These are phyloP conservation scores for Sodiomyces alkalinus DNA, from an alignment of 2,329 filamentous ascomycete species.

Conservation along the genomic window DNA sequence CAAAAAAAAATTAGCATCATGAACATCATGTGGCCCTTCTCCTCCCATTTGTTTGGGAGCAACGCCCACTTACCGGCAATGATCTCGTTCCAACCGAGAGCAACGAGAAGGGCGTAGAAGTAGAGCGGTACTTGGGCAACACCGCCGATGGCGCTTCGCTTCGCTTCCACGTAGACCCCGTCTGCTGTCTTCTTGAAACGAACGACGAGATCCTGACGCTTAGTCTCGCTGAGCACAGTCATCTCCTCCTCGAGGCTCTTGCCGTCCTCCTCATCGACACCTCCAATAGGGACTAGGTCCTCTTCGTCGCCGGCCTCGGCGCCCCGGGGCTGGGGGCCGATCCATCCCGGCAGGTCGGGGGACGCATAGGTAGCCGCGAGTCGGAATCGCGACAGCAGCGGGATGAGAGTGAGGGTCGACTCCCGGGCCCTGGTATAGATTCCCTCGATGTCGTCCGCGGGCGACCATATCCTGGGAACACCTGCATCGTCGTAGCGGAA, in stretches of 20 bases:
- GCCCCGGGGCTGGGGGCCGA: constrained; percentile 61
- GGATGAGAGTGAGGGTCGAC: constrained; percentile 81
- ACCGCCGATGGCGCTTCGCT: constrained; percentile 88
- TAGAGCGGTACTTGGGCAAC: constrained; percentile 89
- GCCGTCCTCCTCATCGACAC: constrained; percentile 86
- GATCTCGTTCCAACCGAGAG: constrained; percentile 98
- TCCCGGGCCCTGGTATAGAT: constrained; percentile 85
- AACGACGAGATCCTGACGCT: constrained; percentile 80
- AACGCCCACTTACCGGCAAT: constrained; percentile 57
- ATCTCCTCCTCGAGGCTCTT: constrained; percentile 94
- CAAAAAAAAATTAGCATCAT: constrained; percentile 6
- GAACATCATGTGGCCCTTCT: too few relatives aligned
- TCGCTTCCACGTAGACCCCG: constrained; percentile 94
- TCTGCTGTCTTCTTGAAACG: constrained; percentile 98
- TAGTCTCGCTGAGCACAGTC: constrained; percentile 80
- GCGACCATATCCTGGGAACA: constrained; percentile 91
- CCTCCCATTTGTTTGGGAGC: too few relatives aligned
- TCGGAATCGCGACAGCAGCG: constrained; percentile 72
- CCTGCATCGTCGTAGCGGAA: constrained; percentile 95
- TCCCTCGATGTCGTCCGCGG: constrained; percentile 92
- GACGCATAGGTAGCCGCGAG: constrained; percentile 58
- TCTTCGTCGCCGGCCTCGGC: constrained; percentile 77
- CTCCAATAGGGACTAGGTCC: constrained; percentile 75
- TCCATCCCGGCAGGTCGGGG: constrained; percentile 72
- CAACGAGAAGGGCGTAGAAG: constrained; percentile 80